Base-by-base conservation (phyloP, 2,329 filamentous ascomycete species). In the Capronia coronata region DNA sequence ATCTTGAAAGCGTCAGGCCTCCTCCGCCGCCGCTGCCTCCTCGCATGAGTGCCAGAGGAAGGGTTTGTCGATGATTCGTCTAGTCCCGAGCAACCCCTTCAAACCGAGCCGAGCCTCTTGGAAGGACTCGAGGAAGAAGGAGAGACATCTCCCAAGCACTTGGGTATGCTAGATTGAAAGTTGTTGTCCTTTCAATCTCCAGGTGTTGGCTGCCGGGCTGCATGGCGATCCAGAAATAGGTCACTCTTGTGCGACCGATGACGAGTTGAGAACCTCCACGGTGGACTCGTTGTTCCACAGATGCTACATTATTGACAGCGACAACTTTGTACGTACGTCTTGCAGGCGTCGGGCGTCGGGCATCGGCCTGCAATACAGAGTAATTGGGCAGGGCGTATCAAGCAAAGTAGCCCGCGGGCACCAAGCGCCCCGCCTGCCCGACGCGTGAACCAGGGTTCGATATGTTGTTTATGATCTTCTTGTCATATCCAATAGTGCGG, bases 181-280 rank as follows among this genome's bases (percentile, higher is more conserved):
- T 49, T 46, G 49, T 50, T 46, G 51, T 50, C 45, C 44, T 44
- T 49, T 46, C 54, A 54, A 48, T 51, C 38, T 44, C 46, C 39
- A 18, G 18, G 38, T 32, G 29, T 48, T 45, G 41, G 29, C 40
- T 48, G 42, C 35, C 49, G 37, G 48, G 46, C 50, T 47, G 45
- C 54, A 51, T 19, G 7, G 44, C 34, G 19, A 39, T 18, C 54
- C 51, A 56, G 50, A 54, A 54, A 54, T 56, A 56, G 51, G 30
- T 38, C 13, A 32, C 22, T 14, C 27, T 25, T 51, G 54, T 54
- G 43, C 22, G 23, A 56, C 51, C 29, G 30, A 54, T 54, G 54
- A 54, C 51, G 54, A 44, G 34, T 44, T 48, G 46, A 42, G 50
- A 54, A 54, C 54, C 54, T 54, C 48, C 54, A 48, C 48, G 45